Base-by-base conservation (phyloP, 805 yeast genomes). In the Kluyveromyces aestuarii region DNA sequence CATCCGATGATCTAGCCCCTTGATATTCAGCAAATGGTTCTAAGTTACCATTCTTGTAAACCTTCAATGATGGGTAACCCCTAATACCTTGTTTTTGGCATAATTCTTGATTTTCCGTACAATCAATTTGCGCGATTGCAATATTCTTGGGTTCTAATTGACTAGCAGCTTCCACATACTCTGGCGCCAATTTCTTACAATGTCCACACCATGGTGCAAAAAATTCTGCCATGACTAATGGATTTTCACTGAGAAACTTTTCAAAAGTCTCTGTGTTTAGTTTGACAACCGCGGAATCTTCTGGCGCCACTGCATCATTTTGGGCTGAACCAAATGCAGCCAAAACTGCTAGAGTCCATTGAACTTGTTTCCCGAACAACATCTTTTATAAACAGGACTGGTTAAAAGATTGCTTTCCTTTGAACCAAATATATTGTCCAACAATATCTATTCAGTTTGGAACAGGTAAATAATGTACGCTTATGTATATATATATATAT, bases 201-300 rank as follows among this genome's bases (percentile, higher is more conserved):
- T 90, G 93, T 16, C 96, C 96, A 75, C 97, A 90, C 97, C 98
- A 91, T 65, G 97, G 95, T 16, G 96, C 96, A 66, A 83, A 87
- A 70, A 87, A 87, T 69, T 87, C 95, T 18, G 91, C 84, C 53
- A 87, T 71, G 19, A 87, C 95, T 56, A 90, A 74, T 36, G 88
- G 85, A 72, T 90, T 84, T 48, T 75, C 79, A 44, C 71, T 68
- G 54, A 91, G 69, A 67, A 86, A 87, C 14, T 73, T 66, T 49
- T 77, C 76, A 65, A 87, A 91, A 50, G 76, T 76, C 37, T 75
- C 81, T 18, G 81, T 70, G 37, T 85, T 78, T 55, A 91, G 77
- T 65, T 85, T 81, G 56, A 87, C 87, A 44, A 91, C 98, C 35
- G 90, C 93, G 41, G 96, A 84, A 62, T 85, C 87, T 51, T 82